Percentiles rank a stretch among this genome's conserved stretches.
Conservation (phyloP, 2,329 filamentous ascomycete genomes). For the Botrytis tulipae region DNA sequence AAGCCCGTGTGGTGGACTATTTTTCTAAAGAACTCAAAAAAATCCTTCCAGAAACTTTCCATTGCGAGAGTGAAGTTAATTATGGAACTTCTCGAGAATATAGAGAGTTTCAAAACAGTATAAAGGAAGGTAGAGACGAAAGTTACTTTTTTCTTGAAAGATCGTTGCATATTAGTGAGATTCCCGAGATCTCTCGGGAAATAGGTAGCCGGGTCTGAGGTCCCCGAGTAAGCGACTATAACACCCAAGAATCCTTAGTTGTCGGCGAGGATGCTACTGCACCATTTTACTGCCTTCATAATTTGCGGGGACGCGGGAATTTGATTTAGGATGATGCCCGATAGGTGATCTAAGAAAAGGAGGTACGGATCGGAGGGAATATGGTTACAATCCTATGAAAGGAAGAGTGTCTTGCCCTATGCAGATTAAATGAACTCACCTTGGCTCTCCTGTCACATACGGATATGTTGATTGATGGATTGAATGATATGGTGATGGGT, state of each 20-base stretch:
- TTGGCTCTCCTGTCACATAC: conserved; percentile 5
- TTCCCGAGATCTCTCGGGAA: conserved; percentile 22
- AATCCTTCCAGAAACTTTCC: background rate
- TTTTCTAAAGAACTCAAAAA: background rate
- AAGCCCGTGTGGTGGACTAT: background rate
- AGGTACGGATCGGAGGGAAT: conserved; percentile 5
- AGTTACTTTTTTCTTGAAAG: background rate
- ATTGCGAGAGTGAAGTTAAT: background rate
- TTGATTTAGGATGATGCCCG: conserved; percentile 7
- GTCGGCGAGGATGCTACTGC: conserved; percentile 20
- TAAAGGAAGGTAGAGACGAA: background rate
- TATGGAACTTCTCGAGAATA: background rate
- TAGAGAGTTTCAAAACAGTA: background rate
- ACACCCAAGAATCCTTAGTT: background rate
- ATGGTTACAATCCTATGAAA: conserved; percentile 8
- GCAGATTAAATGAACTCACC: conserved; percentile 14
- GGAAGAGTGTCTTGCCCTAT: conserved; percentile 17
- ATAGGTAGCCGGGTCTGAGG: conserved; percentile 18
- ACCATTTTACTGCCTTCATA: background rate
- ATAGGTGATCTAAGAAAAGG: conserved; percentile 1
- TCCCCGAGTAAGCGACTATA: conserved; percentile 17
- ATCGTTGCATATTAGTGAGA: conserved; percentile 7
- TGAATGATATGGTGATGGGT: background rate
- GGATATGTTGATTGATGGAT: background rate
- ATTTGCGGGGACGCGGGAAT: conserved; percentile 5